Conservation (phyloP, 345 rosid species). For the Euphorbia pulcherrima region DNA sequence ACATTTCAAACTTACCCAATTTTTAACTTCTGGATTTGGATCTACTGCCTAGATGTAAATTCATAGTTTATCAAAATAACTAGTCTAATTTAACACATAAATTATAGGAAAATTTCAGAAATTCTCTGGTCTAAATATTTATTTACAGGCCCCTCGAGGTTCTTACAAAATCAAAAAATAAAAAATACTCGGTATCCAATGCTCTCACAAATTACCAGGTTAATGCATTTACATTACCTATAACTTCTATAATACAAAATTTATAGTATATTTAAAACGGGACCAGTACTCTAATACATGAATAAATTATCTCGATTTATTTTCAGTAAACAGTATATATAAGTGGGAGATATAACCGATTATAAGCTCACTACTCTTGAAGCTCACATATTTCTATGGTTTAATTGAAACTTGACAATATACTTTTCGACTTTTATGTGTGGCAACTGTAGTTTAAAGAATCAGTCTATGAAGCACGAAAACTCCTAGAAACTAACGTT, state of each 20-base stretch:
- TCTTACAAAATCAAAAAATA: not conserved
- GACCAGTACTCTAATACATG: not conserved
- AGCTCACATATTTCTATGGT: too few species aligned
- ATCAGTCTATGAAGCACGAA: too few species aligned
- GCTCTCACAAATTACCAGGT: not conserved
- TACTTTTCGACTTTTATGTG: not conserved
- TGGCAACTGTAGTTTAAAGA: not conserved
- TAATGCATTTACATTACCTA: not conserved
- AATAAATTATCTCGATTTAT: too few species aligned
- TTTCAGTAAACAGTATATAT: too few species aligned
- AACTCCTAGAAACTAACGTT: too few species aligned
- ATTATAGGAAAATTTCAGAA: too few species aligned
- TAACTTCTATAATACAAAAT: not conserved
- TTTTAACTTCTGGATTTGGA: constrained; percentile 6
- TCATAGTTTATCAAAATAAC: not conserved
- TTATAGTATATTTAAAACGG: not conserved
- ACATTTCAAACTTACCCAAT: constrained; percentile 3
- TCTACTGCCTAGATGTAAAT: too few species aligned
- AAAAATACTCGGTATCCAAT: not conserved
- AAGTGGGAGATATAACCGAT: too few species aligned
- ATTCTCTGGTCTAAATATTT: too few species aligned
- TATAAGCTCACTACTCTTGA: too few species aligned
- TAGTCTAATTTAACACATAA: not conserved
- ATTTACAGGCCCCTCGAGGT: not conserved
- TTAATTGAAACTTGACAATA: too few species aligned